These are phyloP conservation scores for Hortaea sp. DNA, from an alignment of 2,329 filamentous ascomycete genomes.

Conservation along the genomic window DNA sequence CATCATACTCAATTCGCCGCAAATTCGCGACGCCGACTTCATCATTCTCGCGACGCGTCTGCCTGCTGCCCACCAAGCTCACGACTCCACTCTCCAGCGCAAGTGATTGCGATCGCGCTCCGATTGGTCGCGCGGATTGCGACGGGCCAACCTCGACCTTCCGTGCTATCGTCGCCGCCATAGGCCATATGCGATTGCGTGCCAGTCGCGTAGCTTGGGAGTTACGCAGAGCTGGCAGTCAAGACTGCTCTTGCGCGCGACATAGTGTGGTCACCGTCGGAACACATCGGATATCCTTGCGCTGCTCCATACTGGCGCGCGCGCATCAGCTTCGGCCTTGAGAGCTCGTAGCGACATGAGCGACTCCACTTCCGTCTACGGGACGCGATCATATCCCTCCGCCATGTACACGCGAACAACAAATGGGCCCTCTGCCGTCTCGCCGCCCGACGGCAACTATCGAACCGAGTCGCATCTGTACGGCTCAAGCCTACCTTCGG, in stretches of 20 bases:
- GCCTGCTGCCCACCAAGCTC: no score
- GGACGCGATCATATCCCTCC: conserved; percentile 6
- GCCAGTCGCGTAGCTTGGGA: not conserved
- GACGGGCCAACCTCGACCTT: not conserved
- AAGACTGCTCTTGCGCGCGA: not conserved
- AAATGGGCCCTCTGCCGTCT: conserved; percentile 7
- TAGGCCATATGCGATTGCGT: not conserved
- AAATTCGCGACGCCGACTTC: no score
- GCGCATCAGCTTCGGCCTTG: no score
- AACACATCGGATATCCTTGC: no score
- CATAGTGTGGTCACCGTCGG: not conserved
- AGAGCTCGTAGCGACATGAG: conserved; percentile 6
- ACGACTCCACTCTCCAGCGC: not conserved
- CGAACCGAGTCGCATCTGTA: conserved; percentile 31
- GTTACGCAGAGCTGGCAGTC: not conserved
- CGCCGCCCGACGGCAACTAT: conserved; percentile 12
- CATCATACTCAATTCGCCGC: no score
- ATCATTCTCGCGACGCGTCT: no score
- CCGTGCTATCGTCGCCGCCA: not conserved
- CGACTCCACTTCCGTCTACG: conserved; percentile 8
- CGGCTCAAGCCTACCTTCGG: conserved; percentile 16
- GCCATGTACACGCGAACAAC: conserved; percentile 11
- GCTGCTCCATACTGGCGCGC: no score
- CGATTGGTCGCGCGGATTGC: conserved; percentile 5
- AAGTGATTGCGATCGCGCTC: conserved; percentile 3